Conservation (phyloP, 345 rosid species). For the Dipteronia dyeriana region DNA sequence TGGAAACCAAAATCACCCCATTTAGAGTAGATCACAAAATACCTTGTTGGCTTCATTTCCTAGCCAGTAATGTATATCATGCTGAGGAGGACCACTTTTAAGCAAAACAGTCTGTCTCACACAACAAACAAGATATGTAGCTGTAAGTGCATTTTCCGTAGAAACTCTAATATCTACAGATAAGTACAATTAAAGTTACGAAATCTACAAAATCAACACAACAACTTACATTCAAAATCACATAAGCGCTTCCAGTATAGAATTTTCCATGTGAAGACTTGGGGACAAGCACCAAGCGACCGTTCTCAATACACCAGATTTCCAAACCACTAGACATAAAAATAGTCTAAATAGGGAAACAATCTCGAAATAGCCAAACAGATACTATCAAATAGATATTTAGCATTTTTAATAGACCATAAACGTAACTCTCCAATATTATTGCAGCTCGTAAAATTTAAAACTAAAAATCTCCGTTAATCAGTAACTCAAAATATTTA, state of each 20-base stretch:
- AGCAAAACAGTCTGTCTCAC: constrained; percentile 54
- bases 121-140: constrained; percentile 7
- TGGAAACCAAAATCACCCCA: neutral
- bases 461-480: neutral
- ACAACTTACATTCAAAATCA: constrained; percentile 60
- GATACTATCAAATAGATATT: too few species aligned
- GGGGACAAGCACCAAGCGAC: constrained; percentile 50
- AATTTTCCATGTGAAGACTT: constrained; percentile 70
- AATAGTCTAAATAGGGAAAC: constrained; percentile 18
- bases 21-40: neutral
- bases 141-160: neutral
- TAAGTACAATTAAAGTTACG: neutral
- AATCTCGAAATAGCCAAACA: neutral
- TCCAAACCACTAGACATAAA: constrained; percentile 59
- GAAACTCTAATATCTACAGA: neutral
- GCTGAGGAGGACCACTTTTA: constrained; percentile 52
- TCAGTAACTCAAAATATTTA: neutral
- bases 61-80: constrained; percentile 83
- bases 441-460: neutral
- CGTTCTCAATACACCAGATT: constrained; percentile 73
- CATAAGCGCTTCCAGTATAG: constrained; percentile 65
- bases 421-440: neutral
- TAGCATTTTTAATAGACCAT: neutral
- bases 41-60: constrained; percentile 73
- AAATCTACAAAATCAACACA: neutral